Percentiles rank a stretch among this genome's conserved stretches.
Evolutionary conservation across 768 basidiomycete species (phyloP).

Genomic region (Gautieria morchelliformis): DNA sequence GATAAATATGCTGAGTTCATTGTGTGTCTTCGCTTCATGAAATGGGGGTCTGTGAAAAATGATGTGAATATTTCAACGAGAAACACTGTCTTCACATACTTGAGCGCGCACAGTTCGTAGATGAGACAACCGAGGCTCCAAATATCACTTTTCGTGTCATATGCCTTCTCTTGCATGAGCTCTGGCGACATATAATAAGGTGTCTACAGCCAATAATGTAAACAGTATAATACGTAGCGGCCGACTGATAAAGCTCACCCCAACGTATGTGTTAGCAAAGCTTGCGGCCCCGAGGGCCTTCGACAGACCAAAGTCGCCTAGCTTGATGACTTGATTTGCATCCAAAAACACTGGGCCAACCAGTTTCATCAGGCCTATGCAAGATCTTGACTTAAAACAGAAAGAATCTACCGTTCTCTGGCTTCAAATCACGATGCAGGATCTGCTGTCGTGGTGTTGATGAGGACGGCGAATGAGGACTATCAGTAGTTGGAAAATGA

Average conservation of each 20-base stretch:
- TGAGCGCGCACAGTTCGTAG: conserved; percentile 90
- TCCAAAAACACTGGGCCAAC: conserved; percentile 73
- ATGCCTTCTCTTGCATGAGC: conserved; percentile 92
- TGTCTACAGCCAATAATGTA: conserved; percentile 44
- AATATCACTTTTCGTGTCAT: conserved; percentile 97
- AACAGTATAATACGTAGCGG: neutral
- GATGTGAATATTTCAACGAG: neutral
- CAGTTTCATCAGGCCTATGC: neutral
- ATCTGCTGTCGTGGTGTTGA: conserved; percentile 55
- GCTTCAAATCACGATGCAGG: conserved; percentile 91
- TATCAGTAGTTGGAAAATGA: conserved; percentile 65
- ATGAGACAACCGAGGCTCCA: conserved; percentile 98
- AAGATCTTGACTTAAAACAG: neutral
- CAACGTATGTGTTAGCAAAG: conserved; percentile 96
- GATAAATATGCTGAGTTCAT: conserved; percentile 75
- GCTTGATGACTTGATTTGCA: conserved; percentile 74
- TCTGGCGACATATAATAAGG: conserved; percentile 99
- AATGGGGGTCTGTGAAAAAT: conserved; percentile 55
- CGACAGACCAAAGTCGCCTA: conserved; percentile 94
- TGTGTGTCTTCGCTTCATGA: conserved; percentile 85
- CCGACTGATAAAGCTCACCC: conserved; percentile 41
- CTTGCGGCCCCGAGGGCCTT: conserved; percentile 83
- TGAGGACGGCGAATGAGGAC: conserved; percentile 18
- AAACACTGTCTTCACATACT: conserved; percentile 27
- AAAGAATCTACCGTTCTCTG: conserved; percentile 77